Conservation (phyloP, 345 rosid species). For the Gossypium thurberi region DNA sequence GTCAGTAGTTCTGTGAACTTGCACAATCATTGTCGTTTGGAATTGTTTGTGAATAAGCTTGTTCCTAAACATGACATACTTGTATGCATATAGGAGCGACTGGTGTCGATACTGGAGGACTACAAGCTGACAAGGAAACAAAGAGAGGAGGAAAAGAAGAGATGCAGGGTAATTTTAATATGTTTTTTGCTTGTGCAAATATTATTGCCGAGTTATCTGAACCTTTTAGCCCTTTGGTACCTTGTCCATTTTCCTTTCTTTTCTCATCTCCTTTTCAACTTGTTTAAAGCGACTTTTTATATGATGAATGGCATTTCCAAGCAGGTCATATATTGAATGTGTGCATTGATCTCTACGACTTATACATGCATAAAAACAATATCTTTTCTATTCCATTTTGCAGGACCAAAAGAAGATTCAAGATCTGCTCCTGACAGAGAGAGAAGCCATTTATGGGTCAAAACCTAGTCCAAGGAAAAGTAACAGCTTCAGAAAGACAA, state of each 20-base stretch:
- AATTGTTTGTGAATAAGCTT: not conserved
- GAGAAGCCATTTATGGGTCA: conserved; percentile 85
- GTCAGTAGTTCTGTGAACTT: conserved; percentile 38
- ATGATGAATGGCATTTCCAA: not conserved
- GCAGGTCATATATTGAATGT: not conserved
- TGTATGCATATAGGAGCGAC: conserved; percentile 41
- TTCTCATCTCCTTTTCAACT: not conserved
- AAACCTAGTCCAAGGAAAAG: conserved; percentile 88
- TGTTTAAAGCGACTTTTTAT: not conserved
- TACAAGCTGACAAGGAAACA: conserved; percentile 75
- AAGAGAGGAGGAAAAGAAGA: conserved; percentile 84
- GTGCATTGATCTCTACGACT: not conserved
- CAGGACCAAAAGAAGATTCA: conserved; percentile 98
- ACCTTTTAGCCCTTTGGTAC: too few species aligned
- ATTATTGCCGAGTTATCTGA: too few species aligned
- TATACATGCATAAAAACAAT: not conserved
- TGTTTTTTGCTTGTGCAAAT: too few species aligned
- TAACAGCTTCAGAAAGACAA: conserved; percentile 76
- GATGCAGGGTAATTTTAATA: conserved; percentile 52
- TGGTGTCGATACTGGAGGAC: conserved; percentile 78
- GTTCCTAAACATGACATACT: conserved; percentile 5
- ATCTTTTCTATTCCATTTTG: conserved; percentile 10
- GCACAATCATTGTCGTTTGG: not conserved
- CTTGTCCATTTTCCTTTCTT: too few species aligned
- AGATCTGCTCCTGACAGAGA: conserved; percentile 75